These are phyloP conservation scores for Dendrobium catenatum DNA, from an alignment of 106 monocot species.

Conservation along the genomic window DNA sequence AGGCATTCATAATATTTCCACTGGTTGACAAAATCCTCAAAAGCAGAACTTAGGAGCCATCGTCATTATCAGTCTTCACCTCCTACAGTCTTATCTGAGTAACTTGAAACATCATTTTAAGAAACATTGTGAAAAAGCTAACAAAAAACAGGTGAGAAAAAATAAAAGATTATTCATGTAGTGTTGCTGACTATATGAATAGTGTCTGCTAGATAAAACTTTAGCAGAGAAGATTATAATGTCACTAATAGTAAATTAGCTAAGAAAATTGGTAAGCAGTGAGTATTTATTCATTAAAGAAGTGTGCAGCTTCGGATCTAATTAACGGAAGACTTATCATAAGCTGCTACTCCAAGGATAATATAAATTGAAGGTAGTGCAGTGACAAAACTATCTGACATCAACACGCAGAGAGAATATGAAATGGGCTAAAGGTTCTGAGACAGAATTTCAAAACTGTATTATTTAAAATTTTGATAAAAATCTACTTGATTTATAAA, in stretches of 20 bases:
- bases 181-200: not conserved
- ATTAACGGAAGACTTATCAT: not conserved
- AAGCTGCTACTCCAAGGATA: not conserved
- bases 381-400: not conserved
- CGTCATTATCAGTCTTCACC: not conserved
- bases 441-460: not conserved
- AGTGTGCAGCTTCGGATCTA: not conserved
- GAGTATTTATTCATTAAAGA: not conserved
- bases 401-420: not conserved
- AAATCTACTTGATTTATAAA: not conserved
- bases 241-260: not conserved
- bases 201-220: not conserved
- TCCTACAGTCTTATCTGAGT: not conserved
- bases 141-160: not conserved
- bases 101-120: not conserved
- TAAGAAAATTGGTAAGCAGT: not conserved
- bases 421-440: not conserved
- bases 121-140: not conserved
- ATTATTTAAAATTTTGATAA: not conserved
- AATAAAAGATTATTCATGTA: not conserved
- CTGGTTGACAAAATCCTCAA: not conserved
- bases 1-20: too few relatives aligned
- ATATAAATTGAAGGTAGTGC: not conserved
- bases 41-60: not conserved
- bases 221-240: not conserved